Evolutionary conservation across 1,139 yeast genomes (phyloP).

Genomic region (Arxiozyma bovina): DNA sequence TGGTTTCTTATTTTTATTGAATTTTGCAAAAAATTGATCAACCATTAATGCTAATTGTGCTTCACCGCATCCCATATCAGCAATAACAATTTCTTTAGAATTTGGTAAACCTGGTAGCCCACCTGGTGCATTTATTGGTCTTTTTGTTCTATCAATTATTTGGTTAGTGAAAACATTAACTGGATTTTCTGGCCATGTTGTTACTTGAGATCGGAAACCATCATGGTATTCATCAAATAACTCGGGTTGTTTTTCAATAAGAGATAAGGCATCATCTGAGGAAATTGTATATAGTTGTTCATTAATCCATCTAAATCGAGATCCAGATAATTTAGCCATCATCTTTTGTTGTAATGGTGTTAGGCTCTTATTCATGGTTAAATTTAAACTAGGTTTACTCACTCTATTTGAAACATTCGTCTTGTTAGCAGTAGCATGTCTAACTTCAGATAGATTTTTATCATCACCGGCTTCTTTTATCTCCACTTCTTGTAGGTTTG

Average conservation of each 20-base stretch:
- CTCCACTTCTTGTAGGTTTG: constrained; percentile 2
- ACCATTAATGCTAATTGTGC: constrained; percentile 74
- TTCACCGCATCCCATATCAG: constrained; percentile 99
- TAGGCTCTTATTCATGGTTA: constrained; percentile 36
- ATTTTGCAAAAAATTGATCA: constrained; percentile 35
- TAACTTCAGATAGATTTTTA: not conserved
- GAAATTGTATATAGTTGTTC: constrained; percentile 84
- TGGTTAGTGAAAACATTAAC: constrained; percentile 78
- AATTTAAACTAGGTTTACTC: constrained; percentile 2
- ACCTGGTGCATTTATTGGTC: constrained; percentile 85
- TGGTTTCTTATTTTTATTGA: constrained; percentile 32
- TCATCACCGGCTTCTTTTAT: constrained; percentile 1
- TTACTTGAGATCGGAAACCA: constrained; percentile 91
- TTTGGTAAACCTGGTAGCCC: constrained; percentile 70
- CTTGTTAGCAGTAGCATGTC: not conserved
- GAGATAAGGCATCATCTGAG: constrained; percentile 64
- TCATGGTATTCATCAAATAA: constrained; percentile 89
- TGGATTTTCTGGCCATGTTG: constrained; percentile 97
- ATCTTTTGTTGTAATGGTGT: constrained; percentile 92
- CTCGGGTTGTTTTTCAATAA: constrained; percentile 74
- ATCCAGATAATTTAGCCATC: constrained; percentile 90
- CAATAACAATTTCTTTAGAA: constrained; percentile 47
- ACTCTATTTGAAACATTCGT: not conserved
- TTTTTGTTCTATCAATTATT: constrained; percentile 50
- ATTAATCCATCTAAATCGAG: constrained; percentile 95